Percentiles rank a stretch among this genome's conserved stretches.
Evolutionary conservation across 495 filamentous ascomycete species (phyloP).

Genomic region (Choiromyces venosus): DNA sequence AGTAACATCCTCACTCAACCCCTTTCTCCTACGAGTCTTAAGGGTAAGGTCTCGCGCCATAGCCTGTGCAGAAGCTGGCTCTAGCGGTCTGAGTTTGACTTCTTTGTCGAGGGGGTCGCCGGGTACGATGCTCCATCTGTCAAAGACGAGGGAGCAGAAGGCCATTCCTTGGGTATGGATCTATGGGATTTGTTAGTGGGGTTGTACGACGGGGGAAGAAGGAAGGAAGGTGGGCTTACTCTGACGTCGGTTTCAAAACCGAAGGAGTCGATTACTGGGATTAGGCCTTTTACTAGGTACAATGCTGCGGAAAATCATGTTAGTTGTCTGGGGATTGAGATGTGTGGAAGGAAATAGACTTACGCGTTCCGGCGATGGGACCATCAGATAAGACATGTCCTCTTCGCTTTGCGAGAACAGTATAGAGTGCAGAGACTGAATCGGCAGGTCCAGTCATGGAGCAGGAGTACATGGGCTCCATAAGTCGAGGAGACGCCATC

Average conservation of each 20-base stretch:
- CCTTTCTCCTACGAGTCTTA: slow-evolving; percentile 90
- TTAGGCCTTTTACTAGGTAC: slow-evolving; percentile 80
- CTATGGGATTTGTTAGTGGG: slow-evolving; percentile 3
- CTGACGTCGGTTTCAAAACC: slow-evolving; percentile 95
- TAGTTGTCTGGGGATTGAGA: background rate
- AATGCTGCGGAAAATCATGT: slow-evolving; percentile 48
- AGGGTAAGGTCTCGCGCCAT: slow-evolving; percentile 93
- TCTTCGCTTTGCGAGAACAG: slow-evolving; percentile 76
- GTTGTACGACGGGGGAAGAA: background rate
- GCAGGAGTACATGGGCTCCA: slow-evolving; percentile 91
- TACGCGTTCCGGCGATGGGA: slow-evolving; percentile 81
- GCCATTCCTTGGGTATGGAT: slow-evolving; percentile 94
- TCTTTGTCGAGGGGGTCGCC: slow-evolving; percentile 91
- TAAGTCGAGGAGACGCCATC: slow-evolving; percentile 90
- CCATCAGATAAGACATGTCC: slow-evolving; percentile 91
- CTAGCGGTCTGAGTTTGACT: slow-evolving; percentile 71
- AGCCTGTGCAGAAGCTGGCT: slow-evolving; percentile 77
- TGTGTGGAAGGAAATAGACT: slow-evolving; percentile 3
- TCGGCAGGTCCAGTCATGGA: slow-evolving; percentile 91
- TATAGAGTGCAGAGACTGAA: slow-evolving; percentile 81
- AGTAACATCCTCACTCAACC: slow-evolving; percentile 87
- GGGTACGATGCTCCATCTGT: slow-evolving; percentile 90
- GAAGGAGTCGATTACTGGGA: slow-evolving; percentile 94
- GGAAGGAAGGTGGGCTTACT: background rate
- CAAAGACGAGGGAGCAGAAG: slow-evolving; percentile 85